Base-by-base conservation (phyloP, 139 green algal species). In the Zygnema cylindricum region DNA sequence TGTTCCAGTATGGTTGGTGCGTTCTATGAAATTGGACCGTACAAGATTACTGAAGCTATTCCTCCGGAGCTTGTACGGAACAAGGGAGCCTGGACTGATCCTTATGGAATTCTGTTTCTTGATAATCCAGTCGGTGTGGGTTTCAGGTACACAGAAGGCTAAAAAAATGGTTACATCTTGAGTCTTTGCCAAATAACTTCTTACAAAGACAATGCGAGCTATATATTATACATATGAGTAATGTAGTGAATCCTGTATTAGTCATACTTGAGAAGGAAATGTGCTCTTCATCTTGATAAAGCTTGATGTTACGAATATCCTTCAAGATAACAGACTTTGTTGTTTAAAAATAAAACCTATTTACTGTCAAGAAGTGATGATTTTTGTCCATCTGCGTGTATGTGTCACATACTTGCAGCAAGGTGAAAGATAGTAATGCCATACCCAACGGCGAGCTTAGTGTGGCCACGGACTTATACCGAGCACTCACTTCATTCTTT, bases 21-120 rank as follows among this genome's bases (percentile, higher is more conserved):
- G 21, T 83, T 94, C n/a, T 88, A 94, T 36, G 92, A 94, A 49
- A 76, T 90, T 11, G 92, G 92, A 43, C 86, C 86, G n/a, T 91
- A 69, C 35, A 69, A 54, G 39, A 57, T 91, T 2, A 83, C 33
- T 39, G 86, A 78, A 38, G 57, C 43, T 33, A 40, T 42, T 41
- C 71, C 71, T 54, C 36, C 71, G 7, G 1, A n/a, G n/a, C 71
- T 94, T 23, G 81, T 89, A 87, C 33, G 11, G 1, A 94, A 94
- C 43, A 76, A 76, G 1, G 93, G 43, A 54, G 55, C 90, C 25
- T 93, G 90, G 92, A 93, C 86, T 35, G 88, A 86, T 16, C 21
- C 41, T 22, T 88, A 77, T 32, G 82, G 82, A 32, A 49, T 91
- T 3, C 82, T 91, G 1, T 91, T 82, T 33, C 3, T 91, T 23